Evolutionary conservation across 2,329 filamentous ascomycete species (phyloP).

Genomic region (Stachybotrys echinatus): DNA sequence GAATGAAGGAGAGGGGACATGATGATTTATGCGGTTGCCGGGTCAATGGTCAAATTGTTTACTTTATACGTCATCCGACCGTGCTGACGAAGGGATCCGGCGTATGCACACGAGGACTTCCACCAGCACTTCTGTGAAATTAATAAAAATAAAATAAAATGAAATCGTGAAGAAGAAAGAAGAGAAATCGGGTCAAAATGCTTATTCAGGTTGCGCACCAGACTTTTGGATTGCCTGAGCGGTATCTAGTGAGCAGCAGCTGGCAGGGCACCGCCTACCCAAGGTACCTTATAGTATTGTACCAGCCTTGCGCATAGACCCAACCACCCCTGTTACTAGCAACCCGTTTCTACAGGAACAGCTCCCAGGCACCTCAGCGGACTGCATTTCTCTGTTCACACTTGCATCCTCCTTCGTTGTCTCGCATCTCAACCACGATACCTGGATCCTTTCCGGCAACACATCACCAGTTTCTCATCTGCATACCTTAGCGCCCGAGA

Average conservation of each 20-base stretch:
- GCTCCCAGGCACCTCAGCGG: not conserved
- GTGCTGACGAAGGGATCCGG: not conserved
- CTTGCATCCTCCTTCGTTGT: not conserved
- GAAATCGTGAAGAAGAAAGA: too few species aligned
- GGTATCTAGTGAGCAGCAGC: too few species aligned
- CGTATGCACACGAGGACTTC: too few species aligned
- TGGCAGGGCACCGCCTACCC: too few species aligned
- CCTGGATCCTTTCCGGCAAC: not conserved
- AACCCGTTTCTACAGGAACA: constrained; percentile 20
- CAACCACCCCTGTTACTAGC: constrained; percentile 15
- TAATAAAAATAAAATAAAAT: too few species aligned
- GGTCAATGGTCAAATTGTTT: constrained; percentile 17
- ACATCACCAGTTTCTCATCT: not conserved
- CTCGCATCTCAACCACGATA: not conserved
- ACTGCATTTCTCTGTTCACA: not conserved
- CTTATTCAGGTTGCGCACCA: not conserved
- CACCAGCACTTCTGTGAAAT: too few species aligned
- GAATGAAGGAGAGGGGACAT: not conserved
- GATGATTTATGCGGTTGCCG: constrained; percentile 14
- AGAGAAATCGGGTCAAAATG: too few species aligned
- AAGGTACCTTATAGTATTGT: too few species aligned
- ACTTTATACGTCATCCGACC: constrained; percentile 25
- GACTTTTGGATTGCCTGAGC: not conserved
- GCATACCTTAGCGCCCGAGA: not conserved
- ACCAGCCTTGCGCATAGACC: constrained; percentile 4